These are phyloP conservation scores for Akanthomyces muscarius DNA, from an alignment of 2,329 filamentous ascomycete species.

Conservation along the genomic window DNA sequence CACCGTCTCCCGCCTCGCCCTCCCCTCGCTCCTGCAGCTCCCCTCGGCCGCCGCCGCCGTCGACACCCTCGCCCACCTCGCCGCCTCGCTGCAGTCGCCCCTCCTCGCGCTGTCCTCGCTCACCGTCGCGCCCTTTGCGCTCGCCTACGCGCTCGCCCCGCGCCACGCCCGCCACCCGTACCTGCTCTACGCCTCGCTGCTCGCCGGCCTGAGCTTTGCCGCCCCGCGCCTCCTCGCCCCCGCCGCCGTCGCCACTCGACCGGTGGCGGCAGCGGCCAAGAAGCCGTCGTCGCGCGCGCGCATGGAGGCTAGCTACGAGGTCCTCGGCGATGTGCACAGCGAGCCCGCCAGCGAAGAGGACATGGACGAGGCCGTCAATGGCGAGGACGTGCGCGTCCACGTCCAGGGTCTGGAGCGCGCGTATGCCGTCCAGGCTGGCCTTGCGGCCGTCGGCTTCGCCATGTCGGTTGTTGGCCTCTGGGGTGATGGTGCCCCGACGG, in stretches of 20 bases:
- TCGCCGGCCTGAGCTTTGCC: conserved; percentile 59
- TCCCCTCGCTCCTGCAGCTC: conserved; percentile 76
- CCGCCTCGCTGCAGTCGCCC: conserved; percentile 59
- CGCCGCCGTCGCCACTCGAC: conserved; percentile 21
- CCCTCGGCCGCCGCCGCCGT: conserved; percentile 69
- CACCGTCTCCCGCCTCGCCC: conserved; percentile 70
- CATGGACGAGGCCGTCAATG: conserved; percentile 48
- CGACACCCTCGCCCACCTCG: conserved; percentile 66
- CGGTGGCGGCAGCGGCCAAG: conserved; percentile 16
- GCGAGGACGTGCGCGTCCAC: conserved; percentile 56
- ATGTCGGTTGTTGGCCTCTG: conserved; percentile 63
- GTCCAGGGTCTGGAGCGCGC: conserved; percentile 53
- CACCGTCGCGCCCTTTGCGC: conserved; percentile 66
- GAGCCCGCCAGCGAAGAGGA: conserved; percentile 50
- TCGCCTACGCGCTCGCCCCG: conserved; percentile 75
- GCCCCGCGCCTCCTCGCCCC: conserved; percentile 41
- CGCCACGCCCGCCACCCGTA: conserved; percentile 78
- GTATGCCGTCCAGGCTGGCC: conserved; percentile 49
- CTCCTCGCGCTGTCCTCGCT: conserved; percentile 64
- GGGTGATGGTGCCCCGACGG: conserved; percentile 52
- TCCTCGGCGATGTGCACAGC: conserved; percentile 53
- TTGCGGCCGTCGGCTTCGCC: conserved; percentile 54
- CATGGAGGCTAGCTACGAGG: conserved; percentile 71
- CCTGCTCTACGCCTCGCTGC: conserved; percentile 76
- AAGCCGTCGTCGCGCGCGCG: conserved; percentile 32